Conservation (phyloP, 768 basidiomycete species). For the Suillus tomentosus region DNA sequence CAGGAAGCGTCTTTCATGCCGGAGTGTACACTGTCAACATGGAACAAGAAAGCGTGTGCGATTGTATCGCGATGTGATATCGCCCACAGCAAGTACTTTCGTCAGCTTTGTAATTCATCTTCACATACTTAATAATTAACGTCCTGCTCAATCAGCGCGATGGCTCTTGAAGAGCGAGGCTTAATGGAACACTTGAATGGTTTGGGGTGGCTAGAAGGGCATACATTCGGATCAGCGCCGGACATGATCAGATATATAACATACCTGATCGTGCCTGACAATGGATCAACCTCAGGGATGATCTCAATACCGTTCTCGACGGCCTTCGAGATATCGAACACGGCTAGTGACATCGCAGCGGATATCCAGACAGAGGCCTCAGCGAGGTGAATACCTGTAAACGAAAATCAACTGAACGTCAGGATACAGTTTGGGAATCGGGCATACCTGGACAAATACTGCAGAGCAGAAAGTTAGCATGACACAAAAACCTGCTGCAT, state of each 20-base stretch:
- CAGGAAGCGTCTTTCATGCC: not conserved
- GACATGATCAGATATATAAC: not conserved
- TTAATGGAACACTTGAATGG: too few relatives aligned
- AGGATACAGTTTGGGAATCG: not conserved
- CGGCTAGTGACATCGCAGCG: slow-evolving; percentile 41
- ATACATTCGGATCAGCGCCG: slow-evolving; percentile 28
- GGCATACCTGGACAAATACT: slow-evolving; percentile 33
- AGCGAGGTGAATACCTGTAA: slow-evolving; percentile 46
- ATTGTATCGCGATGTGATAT: too few relatives aligned
- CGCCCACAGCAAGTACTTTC: too few relatives aligned
- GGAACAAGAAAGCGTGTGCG: too few relatives aligned
- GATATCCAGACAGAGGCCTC: slow-evolving; percentile 44
- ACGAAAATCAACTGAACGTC: slow-evolving; percentile 3
- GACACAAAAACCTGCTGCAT: slow-evolving; percentile 12
- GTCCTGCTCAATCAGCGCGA: too few relatives aligned
- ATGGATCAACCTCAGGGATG: slow-evolving; percentile 52
- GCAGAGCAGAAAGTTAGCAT: slow-evolving; percentile 10
- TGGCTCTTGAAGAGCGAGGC: too few relatives aligned
- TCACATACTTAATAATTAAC: too few relatives aligned
- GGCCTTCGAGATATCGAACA: slow-evolving; percentile 43
- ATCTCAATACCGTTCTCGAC: slow-evolving; percentile 42
- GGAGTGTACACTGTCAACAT: not conserved
- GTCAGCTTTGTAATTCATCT: too few relatives aligned
- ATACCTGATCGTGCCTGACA: slow-evolving; percentile 59
- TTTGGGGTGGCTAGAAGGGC: too few relatives aligned